Conservation (phyloP, 225 moss, liverwort and hornwort genomes). For the Bryum argenteum region DNA sequence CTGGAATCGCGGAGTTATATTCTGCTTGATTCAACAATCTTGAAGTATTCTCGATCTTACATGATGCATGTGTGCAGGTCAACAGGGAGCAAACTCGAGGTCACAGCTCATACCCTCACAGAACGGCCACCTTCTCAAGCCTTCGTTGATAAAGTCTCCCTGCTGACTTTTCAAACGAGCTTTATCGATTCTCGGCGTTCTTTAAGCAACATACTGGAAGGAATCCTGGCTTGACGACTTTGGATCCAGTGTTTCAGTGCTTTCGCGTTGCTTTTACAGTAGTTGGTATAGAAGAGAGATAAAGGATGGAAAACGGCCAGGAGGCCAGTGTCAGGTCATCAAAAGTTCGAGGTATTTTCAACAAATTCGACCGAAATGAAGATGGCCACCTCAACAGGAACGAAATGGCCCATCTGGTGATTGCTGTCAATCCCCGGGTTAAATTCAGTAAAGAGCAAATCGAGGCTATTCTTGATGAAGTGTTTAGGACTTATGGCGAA, state of each 20-base stretch:
- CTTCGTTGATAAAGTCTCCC: constrained; percentile 13
- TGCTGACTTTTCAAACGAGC: constrained; percentile 2
- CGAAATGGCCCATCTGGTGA: constrained; percentile 94
- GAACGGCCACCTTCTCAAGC: neutral
- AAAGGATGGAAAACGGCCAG: constrained; percentile 57
- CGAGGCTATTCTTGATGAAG: constrained; percentile 94
- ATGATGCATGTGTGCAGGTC: constrained; percentile 23
- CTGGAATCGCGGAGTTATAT: neutral
- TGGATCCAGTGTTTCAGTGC: constrained; percentile 9
- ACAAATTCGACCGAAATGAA: constrained; percentile 79
- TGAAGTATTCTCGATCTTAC: constrained; percentile 4
- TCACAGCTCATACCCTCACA: neutral
- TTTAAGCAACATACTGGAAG: constrained; percentile 5
- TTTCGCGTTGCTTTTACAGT: neutral
- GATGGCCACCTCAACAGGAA: constrained; percentile 88
- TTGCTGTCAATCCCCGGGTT: constrained; percentile 93
- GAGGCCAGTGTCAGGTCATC: constrained; percentile 49
- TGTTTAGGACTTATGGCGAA: constrained; percentile 89
- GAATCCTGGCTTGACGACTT: constrained; percentile 6
- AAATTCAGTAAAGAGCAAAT: constrained; percentile 98
- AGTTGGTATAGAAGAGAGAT: constrained; percentile 6
- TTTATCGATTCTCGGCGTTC: neutral
- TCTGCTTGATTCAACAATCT: neutral
- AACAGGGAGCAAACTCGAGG: constrained; percentile 7
- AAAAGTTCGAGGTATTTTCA: constrained; percentile 90